Percentiles rank a stretch among this genome's conserved stretches.
Evolutionary conservation across 768 basidiomycete genomes (phyloP).

Genomic region (Heimioporus sp.): DNA sequence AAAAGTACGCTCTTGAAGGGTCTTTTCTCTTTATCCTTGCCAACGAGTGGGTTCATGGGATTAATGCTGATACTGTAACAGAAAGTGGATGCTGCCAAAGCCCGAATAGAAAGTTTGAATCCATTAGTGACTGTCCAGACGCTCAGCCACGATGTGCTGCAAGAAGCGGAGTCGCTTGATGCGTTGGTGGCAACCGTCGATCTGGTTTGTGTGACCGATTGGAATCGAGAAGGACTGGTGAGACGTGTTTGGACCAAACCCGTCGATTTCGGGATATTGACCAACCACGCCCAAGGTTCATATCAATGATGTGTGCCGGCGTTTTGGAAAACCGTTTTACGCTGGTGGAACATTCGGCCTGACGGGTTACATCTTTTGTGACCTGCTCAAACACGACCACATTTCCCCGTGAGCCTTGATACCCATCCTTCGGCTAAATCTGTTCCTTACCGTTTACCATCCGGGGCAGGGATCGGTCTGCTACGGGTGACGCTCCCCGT

Average conservation of each 20-base stretch:
- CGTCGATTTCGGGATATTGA: conserved; percentile 5
- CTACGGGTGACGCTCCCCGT: conserved; percentile 55
- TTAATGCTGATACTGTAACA: conserved; percentile 34
- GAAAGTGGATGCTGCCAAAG: conserved; percentile 84
- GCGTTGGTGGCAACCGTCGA: conserved; percentile 66
- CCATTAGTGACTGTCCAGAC: conserved; percentile 85
- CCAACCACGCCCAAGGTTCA: conserved; percentile 48
- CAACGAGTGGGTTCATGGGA: conserved; percentile 36
- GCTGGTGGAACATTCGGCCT: conserved; percentile 91
- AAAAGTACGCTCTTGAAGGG: conserved; percentile 50
- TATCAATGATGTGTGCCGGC: conserved; percentile 79
- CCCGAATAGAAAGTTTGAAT: conserved; percentile 86
- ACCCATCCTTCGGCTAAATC: conserved; percentile 6
- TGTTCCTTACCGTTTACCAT: conserved; percentile 4
- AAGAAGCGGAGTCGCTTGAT: conserved; percentile 54
- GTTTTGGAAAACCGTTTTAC: conserved; percentile 76
- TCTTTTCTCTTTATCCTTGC: not conserved
- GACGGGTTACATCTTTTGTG: conserved; percentile 92
- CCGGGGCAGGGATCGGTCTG: conserved; percentile 57
- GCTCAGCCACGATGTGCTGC: conserved; percentile 46
- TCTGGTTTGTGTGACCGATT: conserved; percentile 86
- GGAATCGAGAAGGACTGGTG: conserved; percentile 67
- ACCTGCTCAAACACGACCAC: conserved; percentile 84
- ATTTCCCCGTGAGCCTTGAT: conserved; percentile 69
- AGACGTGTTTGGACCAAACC: conserved; percentile 29